Conservation (phyloP, 306 rosid genomes). For the Vigna angularis region DNA sequence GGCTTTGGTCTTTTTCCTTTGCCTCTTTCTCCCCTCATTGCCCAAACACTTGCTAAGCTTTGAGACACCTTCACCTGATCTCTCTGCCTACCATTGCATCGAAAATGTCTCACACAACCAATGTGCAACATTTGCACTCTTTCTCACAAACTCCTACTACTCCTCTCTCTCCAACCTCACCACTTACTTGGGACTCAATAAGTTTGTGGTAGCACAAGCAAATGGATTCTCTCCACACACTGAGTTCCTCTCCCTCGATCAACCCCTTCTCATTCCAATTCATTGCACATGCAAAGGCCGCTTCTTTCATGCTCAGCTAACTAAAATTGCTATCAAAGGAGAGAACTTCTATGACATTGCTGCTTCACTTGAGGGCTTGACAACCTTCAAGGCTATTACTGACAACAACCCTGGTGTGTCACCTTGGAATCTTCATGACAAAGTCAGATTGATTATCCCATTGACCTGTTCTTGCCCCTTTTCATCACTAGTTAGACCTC, state of each 20-base stretch:
- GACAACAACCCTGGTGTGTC: constrained; percentile 68
- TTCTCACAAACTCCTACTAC: constrained; percentile 67
- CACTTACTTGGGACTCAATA: constrained; percentile 70
- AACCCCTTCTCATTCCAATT: constrained; percentile 78
- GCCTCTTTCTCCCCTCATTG: constrained; percentile 54
- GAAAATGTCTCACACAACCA: constrained; percentile 50
- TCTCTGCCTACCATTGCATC: constrained; percentile 64
- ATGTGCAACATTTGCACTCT: constrained; percentile 74
- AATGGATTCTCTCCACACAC: constrained; percentile 76
- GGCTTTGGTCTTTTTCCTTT: constrained; percentile 57
- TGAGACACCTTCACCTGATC: constrained; percentile 53
- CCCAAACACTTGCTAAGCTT: constrained; percentile 57
- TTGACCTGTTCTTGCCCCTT: constrained; percentile 83
- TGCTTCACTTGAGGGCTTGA: constrained; percentile 77
- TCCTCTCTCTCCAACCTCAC: constrained; percentile 81
- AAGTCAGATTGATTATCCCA: constrained; percentile 61
- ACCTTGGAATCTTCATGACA: constrained; percentile 59
- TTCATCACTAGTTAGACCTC: constrained; percentile 47
- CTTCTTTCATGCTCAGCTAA: constrained; percentile 59
- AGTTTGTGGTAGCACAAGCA: constrained; percentile 57
- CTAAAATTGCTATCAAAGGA: constrained; percentile 62
- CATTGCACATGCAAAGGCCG: constrained; percentile 70
- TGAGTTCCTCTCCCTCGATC: constrained; percentile 60
- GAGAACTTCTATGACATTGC: constrained; percentile 76
- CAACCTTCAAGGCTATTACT: constrained; percentile 69